These are phyloP conservation scores for Pichia sp. DNA, from an alignment of 1,139 yeast genomes.

Conservation along the genomic window DNA sequence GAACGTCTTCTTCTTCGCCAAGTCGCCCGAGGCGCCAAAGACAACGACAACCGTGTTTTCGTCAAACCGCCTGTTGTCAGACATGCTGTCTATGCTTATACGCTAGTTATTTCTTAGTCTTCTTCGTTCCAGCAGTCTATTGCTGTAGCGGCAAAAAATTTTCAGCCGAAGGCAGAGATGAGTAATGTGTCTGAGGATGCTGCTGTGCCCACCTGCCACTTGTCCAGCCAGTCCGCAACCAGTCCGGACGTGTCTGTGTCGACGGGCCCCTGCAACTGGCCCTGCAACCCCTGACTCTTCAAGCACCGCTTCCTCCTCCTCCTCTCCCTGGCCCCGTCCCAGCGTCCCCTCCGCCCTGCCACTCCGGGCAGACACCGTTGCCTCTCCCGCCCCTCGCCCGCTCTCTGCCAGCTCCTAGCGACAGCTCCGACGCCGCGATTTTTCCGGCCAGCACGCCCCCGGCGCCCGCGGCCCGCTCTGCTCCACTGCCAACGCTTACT, in stretches of 20 bases:
- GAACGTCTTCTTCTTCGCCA: constrained; percentile 93
- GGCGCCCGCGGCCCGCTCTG: neutral
- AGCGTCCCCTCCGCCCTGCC: neutral
- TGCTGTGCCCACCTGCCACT: too few relatives aligned
- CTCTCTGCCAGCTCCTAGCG: neutral
- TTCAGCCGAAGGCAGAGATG: too few relatives aligned
- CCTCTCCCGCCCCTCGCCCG: neutral
- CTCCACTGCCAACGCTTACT: neutral
- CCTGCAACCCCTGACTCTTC: too few relatives aligned
- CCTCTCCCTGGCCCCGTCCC: neutral
- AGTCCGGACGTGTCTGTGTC: too few relatives aligned
- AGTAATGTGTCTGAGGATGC: too few relatives aligned
- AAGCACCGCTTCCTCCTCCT: neutral
- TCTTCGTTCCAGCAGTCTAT: too few relatives aligned
- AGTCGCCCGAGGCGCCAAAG: constrained; percentile 95
- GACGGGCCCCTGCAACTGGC: too few relatives aligned
- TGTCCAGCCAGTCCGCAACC: too few relatives aligned
- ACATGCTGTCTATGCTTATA: neutral
- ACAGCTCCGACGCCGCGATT: neutral
- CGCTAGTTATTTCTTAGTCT: too few relatives aligned
- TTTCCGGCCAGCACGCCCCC: neutral
- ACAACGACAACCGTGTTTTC: constrained; percentile 73
- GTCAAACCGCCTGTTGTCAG: constrained; percentile 37
- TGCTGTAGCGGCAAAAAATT: too few relatives aligned
- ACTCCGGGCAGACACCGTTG: too few relatives aligned